Conservation (phyloP, 177 flowering plant species). For the Vitis hybrid region DNA sequence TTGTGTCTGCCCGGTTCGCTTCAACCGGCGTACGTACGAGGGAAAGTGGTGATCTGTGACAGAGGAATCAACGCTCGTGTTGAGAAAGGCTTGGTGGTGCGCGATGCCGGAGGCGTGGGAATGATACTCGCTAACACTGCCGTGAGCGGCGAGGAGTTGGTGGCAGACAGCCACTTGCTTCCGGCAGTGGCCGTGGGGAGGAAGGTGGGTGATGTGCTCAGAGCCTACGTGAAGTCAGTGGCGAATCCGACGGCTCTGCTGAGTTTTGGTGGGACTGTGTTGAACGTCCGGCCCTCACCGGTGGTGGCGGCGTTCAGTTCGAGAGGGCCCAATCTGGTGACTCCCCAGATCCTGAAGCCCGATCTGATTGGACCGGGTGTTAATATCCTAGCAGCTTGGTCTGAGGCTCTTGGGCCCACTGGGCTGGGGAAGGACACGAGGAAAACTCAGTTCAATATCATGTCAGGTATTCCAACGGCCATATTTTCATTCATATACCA, state of each 20-base stretch:
- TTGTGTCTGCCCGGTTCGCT: conserved; percentile 78
- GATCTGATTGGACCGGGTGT: conserved; percentile 95
- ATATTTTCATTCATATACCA: background rate
- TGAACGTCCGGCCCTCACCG: conserved; percentile 80
- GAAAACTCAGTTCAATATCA: conserved; percentile 69
- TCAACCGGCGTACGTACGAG: conserved; percentile 46
- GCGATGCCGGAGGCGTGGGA: conserved; percentile 83
- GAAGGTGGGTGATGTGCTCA: conserved; percentile 55
- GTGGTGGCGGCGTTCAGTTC: conserved; percentile 92
- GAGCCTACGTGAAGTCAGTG: conserved; percentile 42
- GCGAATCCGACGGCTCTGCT: conserved; percentile 62
- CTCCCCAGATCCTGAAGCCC: conserved; percentile 80
- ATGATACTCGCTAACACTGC: conserved; percentile 92
- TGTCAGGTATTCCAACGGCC: conserved; percentile 61
- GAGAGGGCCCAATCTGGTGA: conserved; percentile 75
- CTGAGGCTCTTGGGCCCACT: conserved; percentile 66
- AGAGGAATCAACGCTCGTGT: conserved; percentile 75
- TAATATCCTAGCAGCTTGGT: conserved; percentile 86
- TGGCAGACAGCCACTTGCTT: conserved; percentile 79
- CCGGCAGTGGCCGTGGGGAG: conserved; percentile 88
- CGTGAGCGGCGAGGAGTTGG: conserved; percentile 76
- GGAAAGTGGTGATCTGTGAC: conserved; percentile 87
- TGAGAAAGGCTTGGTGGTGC: conserved; percentile 79
- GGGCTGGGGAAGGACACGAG: conserved; percentile 54
- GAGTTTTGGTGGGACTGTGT: conserved; percentile 68